Base-by-base conservation (phyloP, 768 basidiomycete species). In the Imleria badia region DNA sequence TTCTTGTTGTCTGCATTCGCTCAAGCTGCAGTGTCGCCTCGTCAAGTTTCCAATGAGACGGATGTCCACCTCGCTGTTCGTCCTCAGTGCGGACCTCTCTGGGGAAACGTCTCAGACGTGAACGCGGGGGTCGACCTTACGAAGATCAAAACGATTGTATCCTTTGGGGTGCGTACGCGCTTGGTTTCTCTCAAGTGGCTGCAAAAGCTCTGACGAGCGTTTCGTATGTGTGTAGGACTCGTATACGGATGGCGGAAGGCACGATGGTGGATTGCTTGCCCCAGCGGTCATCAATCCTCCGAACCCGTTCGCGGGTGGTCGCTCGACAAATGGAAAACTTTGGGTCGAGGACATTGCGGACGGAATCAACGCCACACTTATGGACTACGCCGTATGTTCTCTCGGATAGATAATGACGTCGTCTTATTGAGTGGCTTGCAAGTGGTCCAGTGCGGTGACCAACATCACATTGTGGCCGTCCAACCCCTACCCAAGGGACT, bases 391-490 rank as follows among this genome's bases (percentile, higher is more conserved):
- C 8, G 82, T 81, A 52, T 17, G 76, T 59, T 33, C 11, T 51
- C 17, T 36, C 3, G 12, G 14, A 29, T 19, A 8, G 0, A 1
- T 11, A 9, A 30, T 2, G 4, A 40, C 5, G 5, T 33, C 10
- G 26, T 30, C 45, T 29, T 38, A 22, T 33, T 47, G 41, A 60
- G 9, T 17, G 4, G 20, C 23, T 45, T 23, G 12, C 23, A 49
- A 75, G 68, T 66, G 70, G 61, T 66, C 70, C 15, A 73, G 76
- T 9, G 79, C 80, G 6, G 77, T 77, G 14, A 78, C 79, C 10
- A 75, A 82, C 44, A 68, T 78, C 14, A 66, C 70, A 6, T 55
- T 82, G 20, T 82, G 80, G 81, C 81, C 81, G 0, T 80, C 78
- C 54, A 78, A 78, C 45, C 75, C 78, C 0, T 69, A 68, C 33